phyloP scores from a whole-genome alignment of 2,329 filamentous ascomycete genomes.

The Xylaria polymorpha region DNA sequence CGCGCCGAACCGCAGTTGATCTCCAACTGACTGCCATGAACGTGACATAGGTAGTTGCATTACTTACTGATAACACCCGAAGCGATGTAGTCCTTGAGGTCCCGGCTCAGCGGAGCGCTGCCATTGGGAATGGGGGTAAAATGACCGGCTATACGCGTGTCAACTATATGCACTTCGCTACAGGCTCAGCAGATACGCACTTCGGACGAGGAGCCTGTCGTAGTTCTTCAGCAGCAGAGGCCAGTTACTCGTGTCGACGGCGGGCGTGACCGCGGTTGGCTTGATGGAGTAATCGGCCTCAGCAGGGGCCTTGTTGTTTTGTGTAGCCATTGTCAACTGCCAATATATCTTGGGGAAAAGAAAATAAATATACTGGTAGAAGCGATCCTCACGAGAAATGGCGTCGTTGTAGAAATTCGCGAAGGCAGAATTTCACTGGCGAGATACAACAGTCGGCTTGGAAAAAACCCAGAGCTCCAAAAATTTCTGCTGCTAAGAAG shows the following conservation, averaged over 20 bases:
- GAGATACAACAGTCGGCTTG: slow-evolving; percentile 27
- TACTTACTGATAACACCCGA: slow-evolving; percentile 90
- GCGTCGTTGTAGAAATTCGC: slow-evolving; percentile 41
- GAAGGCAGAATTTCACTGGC: slow-evolving; percentile 33
- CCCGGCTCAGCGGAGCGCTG: slow-evolving; percentile 89
- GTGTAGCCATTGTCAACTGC: slow-evolving; percentile 45
- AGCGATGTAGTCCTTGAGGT: slow-evolving; percentile 96
- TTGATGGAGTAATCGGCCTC: slow-evolving; percentile 72
- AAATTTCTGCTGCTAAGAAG: slow-evolving; percentile 44
- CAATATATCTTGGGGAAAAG: slow-evolving; percentile 38
- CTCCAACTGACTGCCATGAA: neutral
- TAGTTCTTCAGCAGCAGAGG: slow-evolving; percentile 97
- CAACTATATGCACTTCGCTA: slow-evolving; percentile 24
- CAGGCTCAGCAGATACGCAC: slow-evolving; percentile 27
- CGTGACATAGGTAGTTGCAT: neutral
- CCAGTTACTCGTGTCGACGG: slow-evolving; percentile 88
- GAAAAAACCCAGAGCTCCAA: slow-evolving; percentile 48
- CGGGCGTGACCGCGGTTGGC: slow-evolving; percentile 83
- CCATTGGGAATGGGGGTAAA: slow-evolving; percentile 97
- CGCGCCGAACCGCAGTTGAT: neutral
- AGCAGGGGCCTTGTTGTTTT: slow-evolving; percentile 42
- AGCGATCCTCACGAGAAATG: slow-evolving; percentile 39
- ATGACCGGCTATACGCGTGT: slow-evolving; percentile 70
- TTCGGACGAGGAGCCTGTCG: slow-evolving; percentile 66
- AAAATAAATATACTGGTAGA: slow-evolving; percentile 38